Evolutionary conservation across 768 basidiomycete species (phyloP), one percentile per base, ranked within the genome.

Genomic region (Podaxis sp.): DNA sequence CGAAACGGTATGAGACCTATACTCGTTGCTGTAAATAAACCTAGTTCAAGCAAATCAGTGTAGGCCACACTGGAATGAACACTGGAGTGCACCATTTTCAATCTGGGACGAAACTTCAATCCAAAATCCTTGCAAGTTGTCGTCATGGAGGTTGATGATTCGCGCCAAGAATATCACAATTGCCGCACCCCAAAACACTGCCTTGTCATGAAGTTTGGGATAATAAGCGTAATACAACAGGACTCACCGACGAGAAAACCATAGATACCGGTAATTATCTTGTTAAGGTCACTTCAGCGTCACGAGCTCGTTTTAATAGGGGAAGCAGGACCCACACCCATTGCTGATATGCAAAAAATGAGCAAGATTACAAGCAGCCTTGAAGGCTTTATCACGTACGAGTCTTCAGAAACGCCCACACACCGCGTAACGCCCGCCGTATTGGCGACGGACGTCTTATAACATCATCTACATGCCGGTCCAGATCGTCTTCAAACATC

Each of bases 181-280:
- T 3, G 88, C 93, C 22, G 90, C 84, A 15, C 93, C 93, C 93
- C 92, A 95, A 68, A 95, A 94, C 0, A 88, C 93, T 84, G 68
- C 4, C 19, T 12, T 47, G 40, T 52, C 29, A 38, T 66, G 33
- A 54, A 66, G 47, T 52, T 61, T 47, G n/a, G 38, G 49, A 27
- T 13, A 22, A 36, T 27, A 52, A 40, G 49, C 52, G 25, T 38
- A 27, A 52, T 43, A 4, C 9, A 19, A 46, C 50, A 64, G 2
- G 25, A 55, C 83, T 60, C 66, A 86, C 88, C 88, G 41, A 89
- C 85, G 46, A 86, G 72, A 70, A 93, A 89, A 0, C 90, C 91
- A 74, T 93, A 94, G 9, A 94, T 84, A 6, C 84, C 89, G 2
- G 85, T 83, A 37, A 89, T 75, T 40, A 88, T 73, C 82, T 88